Evolutionary conservation across 805 yeast species (phyloP).

Genomic region (Saitoella complicata): DNA sequence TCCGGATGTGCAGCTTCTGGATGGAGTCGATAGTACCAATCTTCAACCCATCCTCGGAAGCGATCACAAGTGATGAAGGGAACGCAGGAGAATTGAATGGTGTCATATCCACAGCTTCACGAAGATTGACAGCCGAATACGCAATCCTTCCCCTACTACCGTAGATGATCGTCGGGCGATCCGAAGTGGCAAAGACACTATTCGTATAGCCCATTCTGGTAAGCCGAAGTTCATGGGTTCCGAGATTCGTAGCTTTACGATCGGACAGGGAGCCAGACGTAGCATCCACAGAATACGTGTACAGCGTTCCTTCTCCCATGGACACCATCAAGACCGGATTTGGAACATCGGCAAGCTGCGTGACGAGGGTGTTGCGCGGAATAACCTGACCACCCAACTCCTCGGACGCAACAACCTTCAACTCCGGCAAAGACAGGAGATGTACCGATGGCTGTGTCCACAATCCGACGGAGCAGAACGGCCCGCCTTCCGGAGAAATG

Average conservation of each 20-base stretch:
- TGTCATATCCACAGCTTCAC: conserved; percentile 9
- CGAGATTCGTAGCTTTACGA: conserved; percentile 6
- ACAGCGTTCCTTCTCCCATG: conserved; percentile 11
- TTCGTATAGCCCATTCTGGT: conserved; percentile 4
- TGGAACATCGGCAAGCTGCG: conserved; percentile 5
- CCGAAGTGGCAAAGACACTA: conserved; percentile 8
- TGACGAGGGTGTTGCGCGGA: conserved; percentile 7
- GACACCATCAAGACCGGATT: conserved; percentile 8
- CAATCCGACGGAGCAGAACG: too few species aligned
- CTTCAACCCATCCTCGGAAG: conserved; percentile 6
- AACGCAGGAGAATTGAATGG: neutral
- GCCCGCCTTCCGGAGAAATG: too few species aligned
- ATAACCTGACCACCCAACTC: neutral
- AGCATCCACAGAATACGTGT: conserved; percentile 5
- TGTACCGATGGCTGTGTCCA: too few species aligned
- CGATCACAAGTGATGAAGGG: conserved; percentile 6
- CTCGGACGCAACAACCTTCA: too few species aligned
- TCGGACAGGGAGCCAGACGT: conserved; percentile 6
- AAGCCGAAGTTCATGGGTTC: conserved; percentile 11
- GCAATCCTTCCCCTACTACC: conserved; percentile 7
- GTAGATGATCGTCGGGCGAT: conserved; percentile 11
- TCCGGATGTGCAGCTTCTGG: conserved; percentile 13
- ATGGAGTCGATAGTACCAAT: conserved; percentile 10
- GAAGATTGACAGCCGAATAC: conserved; percentile 8
- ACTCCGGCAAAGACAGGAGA: too few species aligned